Base-by-base conservation (phyloP, 2,329 filamentous ascomycete species). In the Fusarium transvaalense region DNA sequence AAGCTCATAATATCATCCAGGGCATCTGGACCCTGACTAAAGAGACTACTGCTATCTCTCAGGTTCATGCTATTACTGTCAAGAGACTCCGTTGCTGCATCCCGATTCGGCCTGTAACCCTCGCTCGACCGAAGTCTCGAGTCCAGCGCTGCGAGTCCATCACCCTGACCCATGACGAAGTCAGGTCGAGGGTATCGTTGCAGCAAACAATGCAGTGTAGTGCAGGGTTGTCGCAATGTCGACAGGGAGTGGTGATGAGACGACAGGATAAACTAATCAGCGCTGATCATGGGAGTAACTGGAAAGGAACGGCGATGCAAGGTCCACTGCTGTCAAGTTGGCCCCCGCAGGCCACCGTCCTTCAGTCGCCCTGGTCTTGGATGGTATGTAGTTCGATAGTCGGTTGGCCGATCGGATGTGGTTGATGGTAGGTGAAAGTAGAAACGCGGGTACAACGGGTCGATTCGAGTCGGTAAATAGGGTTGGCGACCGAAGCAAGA, bases 1-100 rank as follows among this genome's bases (percentile, higher is more conserved):
- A 75, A 75, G 59, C 68, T 74, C 58, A 62, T 71, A 64, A 69
- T 66, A 68, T 74, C 72, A 69, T 71, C 64, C 58, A 59, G 42
- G 34, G 60, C 55, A 41, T 48, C 57, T 41, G 39, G 63, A 25
- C 68, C 64, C 48, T 72, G 65, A 64, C 56, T 56, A 48, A 39
- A 61, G 50, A 62, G 63, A 51, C 56, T 59, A 50, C 56, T 55
- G 59, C 56, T 64, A 64, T 47, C 63, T 60, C 42, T 66, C 37
- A 29, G 45, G 52, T 52, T 54, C 38, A 62, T 64, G 52, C 51
- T 60, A 66, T 70, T 52, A 27, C 37, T 50, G 38, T 67, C 63
- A 46, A 61, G 55, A 59, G 42, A 52, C 42, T 61, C 71, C 42
- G 50, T 46, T 56, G 51, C 56, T 46, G 52, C 54, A 65, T 25